Conservation (phyloP, 2,329 filamentous ascomycete species). For the Sarocladiaceae sp. region DNA sequence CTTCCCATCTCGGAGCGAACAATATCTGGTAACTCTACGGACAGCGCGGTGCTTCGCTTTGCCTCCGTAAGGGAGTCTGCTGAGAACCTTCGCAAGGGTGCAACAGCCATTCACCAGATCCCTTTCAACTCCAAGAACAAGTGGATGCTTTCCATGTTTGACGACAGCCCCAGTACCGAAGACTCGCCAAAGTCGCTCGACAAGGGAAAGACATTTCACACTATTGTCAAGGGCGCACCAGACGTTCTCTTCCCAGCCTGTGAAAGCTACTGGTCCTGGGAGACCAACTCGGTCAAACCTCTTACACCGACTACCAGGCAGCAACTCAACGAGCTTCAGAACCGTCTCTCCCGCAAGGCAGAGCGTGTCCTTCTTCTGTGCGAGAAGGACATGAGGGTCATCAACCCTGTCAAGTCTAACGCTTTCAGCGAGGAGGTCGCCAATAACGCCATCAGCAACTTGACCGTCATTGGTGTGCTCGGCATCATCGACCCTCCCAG, state of each 20-base stretch:
- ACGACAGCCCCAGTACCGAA: neutral
- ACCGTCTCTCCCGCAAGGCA: slow-evolving; percentile 33
- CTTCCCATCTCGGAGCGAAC: slow-evolving; percentile 27
- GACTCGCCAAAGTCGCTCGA: slow-evolving; percentile 13
- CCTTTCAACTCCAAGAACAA: slow-evolving; percentile 47
- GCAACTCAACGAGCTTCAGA: slow-evolving; percentile 30
- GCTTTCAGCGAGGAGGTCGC: slow-evolving; percentile 44
- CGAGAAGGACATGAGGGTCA: slow-evolving; percentile 27
- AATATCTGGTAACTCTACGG: slow-evolving; percentile 37
- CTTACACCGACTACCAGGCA: slow-evolving; percentile 26
- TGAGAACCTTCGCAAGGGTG: slow-evolving; percentile 15
- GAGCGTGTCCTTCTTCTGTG: slow-evolving; percentile 38
- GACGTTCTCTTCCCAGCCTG: slow-evolving; percentile 39
- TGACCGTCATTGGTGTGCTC: slow-evolving; percentile 45
- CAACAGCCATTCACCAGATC: slow-evolving; percentile 30
- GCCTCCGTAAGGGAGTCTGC: slow-evolving; percentile 20
- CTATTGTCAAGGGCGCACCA: slow-evolving; percentile 48
- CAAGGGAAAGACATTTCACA: slow-evolving; percentile 25
- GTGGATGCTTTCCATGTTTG: slow-evolving; percentile 38
- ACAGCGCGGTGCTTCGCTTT: slow-evolving; percentile 34
- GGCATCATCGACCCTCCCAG: slow-evolving; percentile 43
- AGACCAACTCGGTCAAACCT: slow-evolving; percentile 23
- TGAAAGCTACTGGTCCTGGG: slow-evolving; percentile 27
- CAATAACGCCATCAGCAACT: slow-evolving; percentile 29
- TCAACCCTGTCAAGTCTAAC: slow-evolving; percentile 29